A percentile compares a stretch with the other conserved stretches of the same genome.
These are phyloP conservation scores for Trichoderma parareesei DNA, from an alignment of 495 filamentous ascomycete species.

Conservation along the genomic window DNA sequence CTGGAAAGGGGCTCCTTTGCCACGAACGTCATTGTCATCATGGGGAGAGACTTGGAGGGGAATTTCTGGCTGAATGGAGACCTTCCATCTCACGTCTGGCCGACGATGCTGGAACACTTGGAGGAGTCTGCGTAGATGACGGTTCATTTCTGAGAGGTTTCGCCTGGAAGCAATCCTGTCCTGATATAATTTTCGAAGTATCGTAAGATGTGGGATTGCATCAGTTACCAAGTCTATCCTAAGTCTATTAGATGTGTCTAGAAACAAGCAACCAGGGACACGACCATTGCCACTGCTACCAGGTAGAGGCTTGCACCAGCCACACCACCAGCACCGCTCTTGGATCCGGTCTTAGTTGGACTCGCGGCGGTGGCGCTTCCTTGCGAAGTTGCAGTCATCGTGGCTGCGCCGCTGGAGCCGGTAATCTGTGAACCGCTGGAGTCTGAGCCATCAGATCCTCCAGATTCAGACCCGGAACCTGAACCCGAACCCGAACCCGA, in stretches of 20 bases:
- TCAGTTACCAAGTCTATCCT: not conserved
- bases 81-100: conserved; percentile 22
- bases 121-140: conserved; percentile 1
- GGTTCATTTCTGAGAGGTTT: not conserved
- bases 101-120: conserved; percentile 22
- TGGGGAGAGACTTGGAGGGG: conserved; percentile 38
- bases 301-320: not conserved
- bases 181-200: not conserved
- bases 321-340: not conserved
- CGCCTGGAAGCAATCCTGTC: not conserved
- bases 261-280: not conserved
- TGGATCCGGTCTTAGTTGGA: not conserved
- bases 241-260: not conserved
- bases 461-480: not conserved
- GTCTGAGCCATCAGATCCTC: not conserved
- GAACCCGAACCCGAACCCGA: not conserved
- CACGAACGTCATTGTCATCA: not conserved
- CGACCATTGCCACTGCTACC: not conserved
- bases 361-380: not conserved
- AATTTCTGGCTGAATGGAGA: conserved; percentile 38
- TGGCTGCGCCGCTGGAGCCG: not conserved
- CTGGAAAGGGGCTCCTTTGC: conserved; percentile 23
- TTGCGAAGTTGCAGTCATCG: not conserved
- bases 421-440: not conserved
- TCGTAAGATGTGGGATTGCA: not conserved